Percentiles rank a stretch among this genome's conserved stretches.
Conservation (phyloP, 192 early-diverging fungal species). For the Backusella luteola region DNA sequence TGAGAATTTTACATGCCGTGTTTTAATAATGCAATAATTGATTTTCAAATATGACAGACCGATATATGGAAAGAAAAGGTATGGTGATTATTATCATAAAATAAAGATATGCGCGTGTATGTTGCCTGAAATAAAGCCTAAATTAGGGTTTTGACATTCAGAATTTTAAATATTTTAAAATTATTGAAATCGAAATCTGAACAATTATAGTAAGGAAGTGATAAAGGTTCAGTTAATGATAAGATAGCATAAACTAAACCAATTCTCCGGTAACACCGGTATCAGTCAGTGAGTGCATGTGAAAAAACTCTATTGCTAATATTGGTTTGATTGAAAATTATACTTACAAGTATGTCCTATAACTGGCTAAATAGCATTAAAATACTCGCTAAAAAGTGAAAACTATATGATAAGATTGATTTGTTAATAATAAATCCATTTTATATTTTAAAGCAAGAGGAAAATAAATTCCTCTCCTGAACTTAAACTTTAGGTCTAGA, state of each 20-base stretch:
- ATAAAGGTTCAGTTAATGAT: too few relatives aligned
- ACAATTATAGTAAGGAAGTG: neutral
- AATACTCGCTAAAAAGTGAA: neutral
- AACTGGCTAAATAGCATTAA: neutral
- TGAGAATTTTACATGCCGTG: neutral
- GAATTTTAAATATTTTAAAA: neutral
- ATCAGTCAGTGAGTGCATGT: neutral
- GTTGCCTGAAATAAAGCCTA: neutral
- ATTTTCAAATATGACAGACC: neutral
- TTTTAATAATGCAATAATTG: neutral
- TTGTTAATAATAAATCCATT: too few relatives aligned
- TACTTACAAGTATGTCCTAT: neutral
- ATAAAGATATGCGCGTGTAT: neutral
- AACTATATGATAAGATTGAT: neutral
- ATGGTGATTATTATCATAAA: neutral
- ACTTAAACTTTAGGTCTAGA: neutral
- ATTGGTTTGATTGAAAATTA: neutral
- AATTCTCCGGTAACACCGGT: neutral
- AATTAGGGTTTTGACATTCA: neutral
- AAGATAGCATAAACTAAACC: neutral
- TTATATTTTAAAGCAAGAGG: neutral
- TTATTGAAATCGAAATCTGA: neutral
- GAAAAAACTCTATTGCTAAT: neutral
- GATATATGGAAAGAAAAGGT: neutral
- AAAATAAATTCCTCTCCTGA: neutral